Base-by-base conservation (phyloP, 176 grass and related monocot species). In the Olyra latifolia region DNA sequence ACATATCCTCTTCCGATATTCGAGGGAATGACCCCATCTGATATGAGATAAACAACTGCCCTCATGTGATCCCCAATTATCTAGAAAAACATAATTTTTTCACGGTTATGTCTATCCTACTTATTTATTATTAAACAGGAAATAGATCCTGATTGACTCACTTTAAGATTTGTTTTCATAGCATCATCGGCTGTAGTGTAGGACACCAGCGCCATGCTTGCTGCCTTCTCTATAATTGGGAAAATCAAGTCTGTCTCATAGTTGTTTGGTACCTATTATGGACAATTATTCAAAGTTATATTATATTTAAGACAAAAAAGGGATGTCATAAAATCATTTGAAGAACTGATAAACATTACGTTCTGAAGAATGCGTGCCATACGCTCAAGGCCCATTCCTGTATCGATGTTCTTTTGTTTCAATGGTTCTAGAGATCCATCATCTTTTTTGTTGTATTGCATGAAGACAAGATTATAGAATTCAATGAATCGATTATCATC, bases 401-500 rank as follows among this genome's bases (percentile, higher is more conserved):
- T 95, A 77, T 95, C 95, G 4, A 98, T 98, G 69, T 98, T 98
- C 84, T 98, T 93, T 46, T 91, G 92, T 80, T 95, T 91, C 74
- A 98, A 59, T 46, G 90, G 86, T 82, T 98, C 90, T 73, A 98
- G 84, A 72, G 88, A 95, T 70, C 95, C 95, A 46, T 95, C 92
- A 24, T 98, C 95, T 53, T 87, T 98, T 90, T 93, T 98, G 75
- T 98, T 98, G 74, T 95, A 98, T 98, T 98, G 95, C 95, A 98
- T 98, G 82, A 98, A 98, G 62, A 98, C 95, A 78, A 98, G 95
- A 84, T 98, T 98, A 75, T 98, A 98, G 74, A 98, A 95, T 83
- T 98, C 95, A 48, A 98, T 93, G 80, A 98, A 98, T 84, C 95
- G 83, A 72, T 86, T 91, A 71, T 95, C 95, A 82, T 98, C 92